Conservation (phyloP, 768 basidiomycete species). For the Agrocybe chaxingu region DNA sequence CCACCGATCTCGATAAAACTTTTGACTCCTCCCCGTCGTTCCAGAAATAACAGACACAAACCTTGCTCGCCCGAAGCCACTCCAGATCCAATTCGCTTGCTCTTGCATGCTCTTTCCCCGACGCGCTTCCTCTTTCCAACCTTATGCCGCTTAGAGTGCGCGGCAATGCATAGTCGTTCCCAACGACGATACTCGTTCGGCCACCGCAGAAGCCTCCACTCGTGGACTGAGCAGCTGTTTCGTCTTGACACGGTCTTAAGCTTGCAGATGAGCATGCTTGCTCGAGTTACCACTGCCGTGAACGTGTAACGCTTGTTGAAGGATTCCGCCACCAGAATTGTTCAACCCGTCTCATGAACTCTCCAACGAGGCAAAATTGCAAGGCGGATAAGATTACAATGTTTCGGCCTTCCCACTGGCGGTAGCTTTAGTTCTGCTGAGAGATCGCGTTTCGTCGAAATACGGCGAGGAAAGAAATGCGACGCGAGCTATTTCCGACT, state of each 20-base stretch:
- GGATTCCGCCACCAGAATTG: neutral
- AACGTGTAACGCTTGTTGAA: neutral
- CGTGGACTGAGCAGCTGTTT: too few species aligned
- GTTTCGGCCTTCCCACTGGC: slow-evolving; percentile 3
- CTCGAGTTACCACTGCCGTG: neutral
- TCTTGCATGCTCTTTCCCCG: slow-evolving; percentile 3
- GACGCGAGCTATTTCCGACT: neutral
- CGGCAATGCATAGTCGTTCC: neutral
- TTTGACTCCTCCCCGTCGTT: slow-evolving; percentile 22
- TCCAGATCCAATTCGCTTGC: slow-evolving; percentile 11
- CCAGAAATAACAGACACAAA: slow-evolving; percentile 19
- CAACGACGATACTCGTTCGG: too few species aligned
- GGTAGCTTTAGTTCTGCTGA: slow-evolving; percentile 2
- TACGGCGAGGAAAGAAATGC: neutral
- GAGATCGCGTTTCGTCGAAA: neutral
- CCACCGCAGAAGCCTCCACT: too few species aligned
- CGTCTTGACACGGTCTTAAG: too few species aligned
- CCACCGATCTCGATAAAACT: slow-evolving; percentile 24
- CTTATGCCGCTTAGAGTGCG: neutral
- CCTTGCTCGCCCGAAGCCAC: slow-evolving; percentile 13
- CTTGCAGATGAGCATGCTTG: too few species aligned
- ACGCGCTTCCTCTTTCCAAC: slow-evolving; percentile 2
- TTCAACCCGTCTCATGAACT: slow-evolving; percentile 5
- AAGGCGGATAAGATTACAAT: neutral
- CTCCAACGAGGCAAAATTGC: neutral